Conservation (phyloP, 306 rosid species). For the Cicer yamashitae region DNA sequence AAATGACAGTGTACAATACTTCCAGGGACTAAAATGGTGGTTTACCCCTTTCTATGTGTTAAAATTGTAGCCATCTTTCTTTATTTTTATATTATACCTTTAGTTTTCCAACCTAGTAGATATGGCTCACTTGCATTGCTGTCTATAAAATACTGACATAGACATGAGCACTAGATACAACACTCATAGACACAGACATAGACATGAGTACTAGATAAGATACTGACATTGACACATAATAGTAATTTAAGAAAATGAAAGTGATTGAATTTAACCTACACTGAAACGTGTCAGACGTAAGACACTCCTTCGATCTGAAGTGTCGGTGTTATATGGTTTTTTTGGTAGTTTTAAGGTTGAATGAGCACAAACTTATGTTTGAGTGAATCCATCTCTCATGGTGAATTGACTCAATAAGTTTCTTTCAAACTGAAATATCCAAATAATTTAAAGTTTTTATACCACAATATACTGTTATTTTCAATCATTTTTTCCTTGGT, state of each 20-base stretch:
- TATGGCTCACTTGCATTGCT: background rate
- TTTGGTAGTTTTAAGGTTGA: background rate
- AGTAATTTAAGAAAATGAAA: too few relatives aligned
- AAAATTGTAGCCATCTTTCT: background rate
- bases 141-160: background rate
- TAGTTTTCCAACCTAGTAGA: background rate
- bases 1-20: too few relatives aligned
- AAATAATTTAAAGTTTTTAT: background rate
- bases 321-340: too few relatives aligned
- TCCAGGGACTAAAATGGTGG: too few relatives aligned
- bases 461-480: background rate
- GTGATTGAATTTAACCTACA: too few relatives aligned
- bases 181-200: too few relatives aligned
- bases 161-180: too few relatives aligned
- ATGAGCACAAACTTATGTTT: background rate
- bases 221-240: too few relatives aligned
- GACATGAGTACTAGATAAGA: too few relatives aligned
- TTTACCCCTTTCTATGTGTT: too few relatives aligned
- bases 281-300: too few relatives aligned
- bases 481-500: background rate
- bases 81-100: background rate
- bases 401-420: background rate
- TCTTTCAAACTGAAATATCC: background rate
- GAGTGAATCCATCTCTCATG: background rate
- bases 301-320: too few relatives aligned